phyloP scores from a whole-genome alignment of 2,329 filamentous ascomycete genomes.

The Trichoderma pleuroti region DNA sequence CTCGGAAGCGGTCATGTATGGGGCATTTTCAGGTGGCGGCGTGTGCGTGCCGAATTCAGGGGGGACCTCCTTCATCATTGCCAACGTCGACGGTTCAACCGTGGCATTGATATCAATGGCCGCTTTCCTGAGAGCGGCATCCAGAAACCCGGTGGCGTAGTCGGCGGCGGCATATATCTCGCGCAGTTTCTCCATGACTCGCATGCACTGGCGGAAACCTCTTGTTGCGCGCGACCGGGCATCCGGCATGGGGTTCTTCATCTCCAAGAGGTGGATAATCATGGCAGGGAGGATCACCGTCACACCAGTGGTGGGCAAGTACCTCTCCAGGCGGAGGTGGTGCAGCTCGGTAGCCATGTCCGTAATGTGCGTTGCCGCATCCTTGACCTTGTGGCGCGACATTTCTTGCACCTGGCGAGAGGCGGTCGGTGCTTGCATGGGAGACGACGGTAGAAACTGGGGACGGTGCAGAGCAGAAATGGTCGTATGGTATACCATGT shows the following conservation, averaged over 20 bases:
- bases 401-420: constrained; percentile 73
- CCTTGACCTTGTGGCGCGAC: constrained; percentile 76
- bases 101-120: constrained; percentile 63
- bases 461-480: constrained; percentile 87
- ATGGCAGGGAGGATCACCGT: constrained; percentile 89
- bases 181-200: constrained; percentile 79
- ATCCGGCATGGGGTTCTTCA: constrained; percentile 74
- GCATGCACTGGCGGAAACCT: constrained; percentile 89
- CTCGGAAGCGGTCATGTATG: constrained; percentile 43
- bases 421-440: constrained; percentile 48
- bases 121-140: constrained; percentile 84
- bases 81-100: constrained; percentile 32
- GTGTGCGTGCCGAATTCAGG: constrained; percentile 43
- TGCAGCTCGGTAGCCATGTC: constrained; percentile 76
- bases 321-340: constrained; percentile 68
- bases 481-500: constrained; percentile 92
- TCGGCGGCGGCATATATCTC: constrained; percentile 94
- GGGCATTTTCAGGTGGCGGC: constrained; percentile 51
- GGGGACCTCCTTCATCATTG: constrained; percentile 37
- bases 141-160: constrained; percentile 91
- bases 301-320: constrained; percentile 82
- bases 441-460: constrained; percentile 76
- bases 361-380: constrained; percentile 82
- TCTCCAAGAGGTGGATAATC: constrained; percentile 89
- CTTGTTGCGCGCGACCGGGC: constrained; percentile 70